Conservation (phyloP, 2,329 filamentous ascomycete genomes). For the Sporothrix protearum region DNA sequence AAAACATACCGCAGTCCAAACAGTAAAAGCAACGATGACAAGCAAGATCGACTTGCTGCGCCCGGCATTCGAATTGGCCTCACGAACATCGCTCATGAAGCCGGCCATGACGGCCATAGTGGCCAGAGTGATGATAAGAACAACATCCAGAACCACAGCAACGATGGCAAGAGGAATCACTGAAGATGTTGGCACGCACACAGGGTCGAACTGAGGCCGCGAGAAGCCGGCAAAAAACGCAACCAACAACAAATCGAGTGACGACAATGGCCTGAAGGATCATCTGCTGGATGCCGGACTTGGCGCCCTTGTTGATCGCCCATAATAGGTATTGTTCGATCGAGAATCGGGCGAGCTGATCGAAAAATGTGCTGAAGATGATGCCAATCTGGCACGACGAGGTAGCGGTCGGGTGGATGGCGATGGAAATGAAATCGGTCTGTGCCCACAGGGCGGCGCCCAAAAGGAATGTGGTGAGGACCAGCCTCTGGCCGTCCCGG, state of each 20-base stretch:
- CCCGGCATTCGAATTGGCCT: conserved; percentile 31
- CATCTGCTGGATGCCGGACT: conserved; percentile 37
- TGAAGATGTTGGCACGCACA: conserved; percentile 50
- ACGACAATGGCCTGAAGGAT: conserved; percentile 48
- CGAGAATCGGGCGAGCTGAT: conserved; percentile 53
- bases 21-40: conserved; percentile 43
- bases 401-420: conserved; percentile 44
- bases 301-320: conserved; percentile 42
- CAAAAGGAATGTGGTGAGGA: conserved; percentile 54
- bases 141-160: conserved; percentile 45
- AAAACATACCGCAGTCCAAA: conserved; percentile 50
- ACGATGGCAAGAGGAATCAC: conserved; percentile 45
- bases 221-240: conserved; percentile 55
- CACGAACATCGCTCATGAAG: conserved; percentile 35
- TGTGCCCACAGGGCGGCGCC: conserved; percentile 53
- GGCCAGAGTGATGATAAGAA: conserved; percentile 44
- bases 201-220: conserved; percentile 48
- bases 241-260: conserved; percentile 51
- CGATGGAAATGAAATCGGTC: conserved; percentile 48
- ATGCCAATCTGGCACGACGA: conserved; percentile 51
- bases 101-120: conserved; percentile 42
- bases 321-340: conserved; percentile 55
- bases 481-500: conserved; percentile 61
- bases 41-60: conserved; percentile 43
- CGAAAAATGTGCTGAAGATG: conserved; percentile 52